These are phyloP conservation scores for Cardamine chenopodiifolia DNA, from an alignment of 345 rosid genomes.

Conservation along the genomic window DNA sequence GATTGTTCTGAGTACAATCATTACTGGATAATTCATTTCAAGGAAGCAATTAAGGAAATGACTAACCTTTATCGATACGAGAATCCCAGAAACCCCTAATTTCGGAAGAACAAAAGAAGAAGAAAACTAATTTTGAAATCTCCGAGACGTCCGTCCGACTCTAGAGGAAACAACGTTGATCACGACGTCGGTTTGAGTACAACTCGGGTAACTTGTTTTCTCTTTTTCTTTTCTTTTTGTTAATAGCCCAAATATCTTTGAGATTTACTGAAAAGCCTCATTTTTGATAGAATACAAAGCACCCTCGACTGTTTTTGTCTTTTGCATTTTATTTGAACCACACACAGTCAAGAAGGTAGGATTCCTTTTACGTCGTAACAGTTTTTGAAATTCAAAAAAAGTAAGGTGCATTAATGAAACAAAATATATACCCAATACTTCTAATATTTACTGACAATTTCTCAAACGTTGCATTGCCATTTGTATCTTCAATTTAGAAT, in stretches of 20 bases:
- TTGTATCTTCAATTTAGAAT: no score
- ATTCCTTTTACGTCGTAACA: not conserved
- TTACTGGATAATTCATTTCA: not conserved
- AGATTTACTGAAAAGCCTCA: not conserved
- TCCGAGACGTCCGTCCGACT: not conserved
- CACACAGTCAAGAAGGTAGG: not conserved
- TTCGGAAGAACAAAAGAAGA: constrained; percentile 3
- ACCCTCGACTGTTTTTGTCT: not conserved
- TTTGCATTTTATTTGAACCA: not conserved
- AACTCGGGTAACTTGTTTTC: not conserved
- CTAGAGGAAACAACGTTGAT: not conserved
- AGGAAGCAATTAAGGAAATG: not conserved
- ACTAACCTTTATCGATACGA: constrained; percentile 26
- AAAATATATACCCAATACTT: not conserved
- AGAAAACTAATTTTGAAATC: not conserved
- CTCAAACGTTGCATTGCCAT: not conserved
- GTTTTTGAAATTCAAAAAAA: not conserved
- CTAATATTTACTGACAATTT: not conserved
- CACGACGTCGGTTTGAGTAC: not conserved
- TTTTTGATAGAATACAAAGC: not conserved
- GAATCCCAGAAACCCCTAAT: constrained; percentile 32
- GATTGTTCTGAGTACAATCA: not conserved
- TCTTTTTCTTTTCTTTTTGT: not conserved
- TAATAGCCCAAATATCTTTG: not conserved
- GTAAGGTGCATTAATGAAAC: not conserved